phyloP scores from a whole-genome alignment of 768 basidiomycete species.

The Mrakia blollopis region DNA sequence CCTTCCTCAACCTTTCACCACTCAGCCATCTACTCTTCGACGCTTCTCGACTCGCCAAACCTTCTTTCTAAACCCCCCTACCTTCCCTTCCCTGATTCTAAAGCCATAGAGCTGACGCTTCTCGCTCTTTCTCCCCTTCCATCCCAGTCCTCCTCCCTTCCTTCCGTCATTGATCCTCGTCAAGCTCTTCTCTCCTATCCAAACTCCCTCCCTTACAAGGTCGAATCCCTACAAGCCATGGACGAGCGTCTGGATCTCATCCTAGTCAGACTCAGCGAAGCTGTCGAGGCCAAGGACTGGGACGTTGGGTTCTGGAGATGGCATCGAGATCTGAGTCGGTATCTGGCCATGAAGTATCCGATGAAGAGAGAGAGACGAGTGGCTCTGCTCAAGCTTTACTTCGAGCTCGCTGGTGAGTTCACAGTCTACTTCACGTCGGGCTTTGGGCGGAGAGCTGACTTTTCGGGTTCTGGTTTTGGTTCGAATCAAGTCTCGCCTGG shows the following conservation, averaged over 20 bases:
- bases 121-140: background rate
- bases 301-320: slow-evolving; percentile 73
- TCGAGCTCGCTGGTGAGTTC: slow-evolving; percentile 54
- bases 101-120: background rate
- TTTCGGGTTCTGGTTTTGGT: background rate
- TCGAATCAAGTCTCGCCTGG: slow-evolving; percentile 50
- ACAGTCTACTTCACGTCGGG: background rate
- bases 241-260: slow-evolving; percentile 70
- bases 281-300: slow-evolving; percentile 72
- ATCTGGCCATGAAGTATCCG: slow-evolving; percentile 53
- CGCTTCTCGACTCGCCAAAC: background rate
- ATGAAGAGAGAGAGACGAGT: slow-evolving; percentile 75
- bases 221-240: slow-evolving; percentile 72
- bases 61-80: background rate
- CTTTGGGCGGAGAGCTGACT: background rate
- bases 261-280: slow-evolving; percentile 60
- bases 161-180: slow-evolving; percentile 10
- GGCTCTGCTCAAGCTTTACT: slow-evolving; percentile 69
- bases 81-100: too few relatives aligned
- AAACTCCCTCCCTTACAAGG: slow-evolving; percentile 59
- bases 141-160: background rate
- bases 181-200: slow-evolving; percentile 15
- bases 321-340: slow-evolving; percentile 46
- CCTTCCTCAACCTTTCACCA: too few relatives aligned
- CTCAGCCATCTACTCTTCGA: too few relatives aligned